Percentiles rank a stretch among this genome's conserved stretches.
These are phyloP conservation scores for Corymbia maculata DNA, from an alignment of 345 rosid genomes.

Conservation along the genomic window DNA sequence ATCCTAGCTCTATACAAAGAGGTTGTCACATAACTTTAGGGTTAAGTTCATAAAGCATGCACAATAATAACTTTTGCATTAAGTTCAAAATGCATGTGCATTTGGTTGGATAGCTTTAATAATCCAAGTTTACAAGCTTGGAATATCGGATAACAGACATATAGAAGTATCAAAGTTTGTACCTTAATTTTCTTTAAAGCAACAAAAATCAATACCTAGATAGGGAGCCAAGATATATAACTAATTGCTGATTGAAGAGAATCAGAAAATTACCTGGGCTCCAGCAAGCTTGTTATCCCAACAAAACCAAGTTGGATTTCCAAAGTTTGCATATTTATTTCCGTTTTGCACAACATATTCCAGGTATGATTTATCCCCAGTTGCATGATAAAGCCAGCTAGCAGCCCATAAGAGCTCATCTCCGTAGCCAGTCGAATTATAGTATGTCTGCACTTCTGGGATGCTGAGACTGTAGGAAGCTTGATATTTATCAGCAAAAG, in stretches of 20 bases:
- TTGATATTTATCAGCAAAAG: conserved; percentile 62
- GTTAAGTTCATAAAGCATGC: background rate
- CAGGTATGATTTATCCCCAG: conserved; percentile 64
- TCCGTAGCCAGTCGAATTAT: conserved; percentile 85
- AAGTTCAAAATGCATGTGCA: background rate
- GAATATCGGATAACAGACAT: background rate
- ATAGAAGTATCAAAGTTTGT: background rate
- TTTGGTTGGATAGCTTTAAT: background rate
- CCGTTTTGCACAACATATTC: conserved; percentile 60
- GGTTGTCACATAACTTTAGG: background rate
- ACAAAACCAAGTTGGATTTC: conserved; percentile 92
- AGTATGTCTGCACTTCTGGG: conserved; percentile 52
- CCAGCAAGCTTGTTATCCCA: conserved; percentile 99
- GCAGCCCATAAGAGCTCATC: conserved; percentile 98
- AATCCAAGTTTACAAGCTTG: background rate
- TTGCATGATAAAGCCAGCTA: conserved; percentile 92
- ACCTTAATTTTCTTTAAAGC: background rate
- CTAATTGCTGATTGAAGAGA: background rate
- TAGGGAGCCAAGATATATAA: background rate
- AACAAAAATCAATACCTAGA: background rate
- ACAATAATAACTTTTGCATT: background rate
- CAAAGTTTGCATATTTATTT: conserved; percentile 56
- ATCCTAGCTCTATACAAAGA: background rate
- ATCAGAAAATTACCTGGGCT: conserved; percentile 49
- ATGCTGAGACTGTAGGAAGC: conserved; percentile 62